phyloP scores from a whole-genome alignment of 768 basidiomycete species.

The Tylopilus cervinicoccineus region DNA sequence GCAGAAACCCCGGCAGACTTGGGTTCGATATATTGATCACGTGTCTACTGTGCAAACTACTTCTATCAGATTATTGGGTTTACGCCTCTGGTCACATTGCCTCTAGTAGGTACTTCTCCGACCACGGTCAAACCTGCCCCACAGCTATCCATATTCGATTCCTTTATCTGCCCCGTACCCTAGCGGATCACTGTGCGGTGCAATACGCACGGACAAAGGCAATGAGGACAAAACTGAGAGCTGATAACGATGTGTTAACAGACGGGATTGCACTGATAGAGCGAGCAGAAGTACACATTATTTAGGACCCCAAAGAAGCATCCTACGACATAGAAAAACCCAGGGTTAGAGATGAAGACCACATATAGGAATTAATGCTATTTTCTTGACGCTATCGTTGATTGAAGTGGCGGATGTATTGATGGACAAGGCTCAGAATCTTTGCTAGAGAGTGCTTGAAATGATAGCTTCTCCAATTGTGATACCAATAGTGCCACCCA shows the following conservation, averaged over 20 bases:
- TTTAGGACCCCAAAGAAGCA: slow-evolving; percentile 24
- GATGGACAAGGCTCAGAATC: slow-evolving; percentile 24
- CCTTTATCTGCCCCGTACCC: slow-evolving; percentile 8
- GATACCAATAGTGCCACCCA: slow-evolving; percentile 75
- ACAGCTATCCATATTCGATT: neutral
- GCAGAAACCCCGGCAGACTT: neutral
- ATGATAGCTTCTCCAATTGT: slow-evolving; percentile 71
- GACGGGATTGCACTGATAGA: slow-evolving; percentile 39
- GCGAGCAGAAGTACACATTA: slow-evolving; percentile 36
- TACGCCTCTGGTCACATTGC: neutral
- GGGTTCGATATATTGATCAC: slow-evolving; percentile 1
- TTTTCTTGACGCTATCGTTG: slow-evolving; percentile 43
- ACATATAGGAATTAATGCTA: slow-evolving; percentile 33
- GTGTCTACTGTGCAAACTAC: slow-evolving; percentile 1
- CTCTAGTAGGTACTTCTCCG: neutral
- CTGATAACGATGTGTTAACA: slow-evolving; percentile 32
- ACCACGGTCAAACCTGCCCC: neutral
- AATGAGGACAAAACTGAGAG: slow-evolving; percentile 29
- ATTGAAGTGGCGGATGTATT: slow-evolving; percentile 43
- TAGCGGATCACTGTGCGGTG: slow-evolving; percentile 24
- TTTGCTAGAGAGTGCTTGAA: slow-evolving; percentile 41
- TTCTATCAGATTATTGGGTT: neutral
- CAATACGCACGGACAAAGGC: slow-evolving; percentile 35
- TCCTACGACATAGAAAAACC: slow-evolving; percentile 20
- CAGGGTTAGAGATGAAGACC: slow-evolving; percentile 5